Evolutionary conservation across 495 filamentous ascomycete genomes (phyloP).

Genomic region (Hypoxylon subgilvum): DNA sequence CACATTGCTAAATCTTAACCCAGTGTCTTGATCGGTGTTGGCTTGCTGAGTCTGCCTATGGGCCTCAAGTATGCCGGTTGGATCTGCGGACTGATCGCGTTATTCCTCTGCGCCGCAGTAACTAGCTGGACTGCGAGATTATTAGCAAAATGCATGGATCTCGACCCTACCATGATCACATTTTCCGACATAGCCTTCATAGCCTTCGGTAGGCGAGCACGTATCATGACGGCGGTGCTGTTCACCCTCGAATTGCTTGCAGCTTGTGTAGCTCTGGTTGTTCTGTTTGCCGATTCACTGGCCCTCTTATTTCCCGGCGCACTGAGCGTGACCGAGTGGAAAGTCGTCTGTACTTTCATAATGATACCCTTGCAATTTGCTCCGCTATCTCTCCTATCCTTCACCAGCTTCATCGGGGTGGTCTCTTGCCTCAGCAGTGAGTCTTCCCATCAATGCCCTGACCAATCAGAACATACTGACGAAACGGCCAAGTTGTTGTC

Average conservation of each 20-base stretch:
- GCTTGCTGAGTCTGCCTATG: conserved; percentile 85
- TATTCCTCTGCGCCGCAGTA: conserved; percentile 72
- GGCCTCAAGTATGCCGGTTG: conserved; percentile 90
- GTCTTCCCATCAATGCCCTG: conserved; percentile 39
- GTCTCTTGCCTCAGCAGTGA: conserved; percentile 83
- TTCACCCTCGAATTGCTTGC: conserved; percentile 89
- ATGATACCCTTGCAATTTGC: conserved; percentile 85
- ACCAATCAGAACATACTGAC: conserved; percentile 21
- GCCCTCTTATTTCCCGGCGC: conserved; percentile 74
- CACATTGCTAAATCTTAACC: conserved; percentile 25
- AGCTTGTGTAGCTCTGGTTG: conserved; percentile 86
- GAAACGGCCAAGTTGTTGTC: conserved; percentile 66
- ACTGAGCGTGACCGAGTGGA: conserved; percentile 76
- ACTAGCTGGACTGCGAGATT: conserved; percentile 89
- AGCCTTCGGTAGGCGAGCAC: conserved; percentile 83
- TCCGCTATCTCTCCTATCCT: conserved; percentile 81
- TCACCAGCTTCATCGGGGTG: conserved; percentile 90
- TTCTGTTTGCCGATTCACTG: conserved; percentile 92
- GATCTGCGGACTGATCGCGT: conserved; percentile 78
- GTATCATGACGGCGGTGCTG: conserved; percentile 78
- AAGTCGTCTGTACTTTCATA: conserved; percentile 81
- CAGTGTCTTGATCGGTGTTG: conserved; percentile 85
- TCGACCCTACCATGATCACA: conserved; percentile 74
- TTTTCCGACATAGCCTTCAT: conserved; percentile 94
- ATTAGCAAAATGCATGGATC: conserved; percentile 86